Evolutionary conservation across 768 basidiomycete species (phyloP).

Genomic region (Pluteus cervinus): DNA sequence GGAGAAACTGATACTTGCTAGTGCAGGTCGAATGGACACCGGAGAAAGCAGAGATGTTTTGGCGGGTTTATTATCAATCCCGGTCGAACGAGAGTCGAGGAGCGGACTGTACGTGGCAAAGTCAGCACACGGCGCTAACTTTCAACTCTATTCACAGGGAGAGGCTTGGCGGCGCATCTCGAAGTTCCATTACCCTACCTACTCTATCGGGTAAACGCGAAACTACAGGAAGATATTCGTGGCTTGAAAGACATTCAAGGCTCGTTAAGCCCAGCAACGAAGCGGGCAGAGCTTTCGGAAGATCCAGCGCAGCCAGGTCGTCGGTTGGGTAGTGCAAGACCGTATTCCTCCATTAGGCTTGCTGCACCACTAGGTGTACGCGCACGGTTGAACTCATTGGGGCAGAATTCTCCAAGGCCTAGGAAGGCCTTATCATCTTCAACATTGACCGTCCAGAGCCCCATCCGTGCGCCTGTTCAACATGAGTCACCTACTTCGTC

Average conservation of each 20-base stretch:
- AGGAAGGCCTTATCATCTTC: slow-evolving; percentile 65
- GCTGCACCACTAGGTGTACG: slow-evolving; percentile 59
- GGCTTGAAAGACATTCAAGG: slow-evolving; percentile 69
- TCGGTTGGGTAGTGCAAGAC: slow-evolving; percentile 27
- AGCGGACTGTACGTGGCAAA: slow-evolving; percentile 63
- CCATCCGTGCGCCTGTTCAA: slow-evolving; percentile 33
- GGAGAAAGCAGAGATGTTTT: slow-evolving; percentile 80
- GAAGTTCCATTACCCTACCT: slow-evolving; percentile 81
- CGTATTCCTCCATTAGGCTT: slow-evolving; percentile 38
- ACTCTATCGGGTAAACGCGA: slow-evolving; percentile 75
- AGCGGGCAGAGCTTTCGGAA: slow-evolving; percentile 21
- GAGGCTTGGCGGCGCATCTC: slow-evolving; percentile 72
- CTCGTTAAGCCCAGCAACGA: slow-evolving; percentile 43
- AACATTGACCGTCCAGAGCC: slow-evolving; percentile 60
- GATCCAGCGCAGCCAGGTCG: slow-evolving; percentile 21
- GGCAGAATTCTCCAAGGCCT: slow-evolving; percentile 42
- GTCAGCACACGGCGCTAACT: not conserved
- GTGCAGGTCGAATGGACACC: slow-evolving; percentile 79
- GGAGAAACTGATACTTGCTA: slow-evolving; percentile 7
- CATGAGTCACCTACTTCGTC: slow-evolving; percentile 49
- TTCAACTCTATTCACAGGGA: slow-evolving; percentile 48
- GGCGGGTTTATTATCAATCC: slow-evolving; percentile 82
- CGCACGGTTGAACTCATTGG: slow-evolving; percentile 65
- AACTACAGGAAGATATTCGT: slow-evolving; percentile 82
- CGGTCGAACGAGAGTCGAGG: slow-evolving; percentile 66